Evolutionary conservation across 2,329 filamentous ascomycete species (phyloP), one percentile per base, ranked within the genome.

Genomic region (Ophiostoma sp.): DNA sequence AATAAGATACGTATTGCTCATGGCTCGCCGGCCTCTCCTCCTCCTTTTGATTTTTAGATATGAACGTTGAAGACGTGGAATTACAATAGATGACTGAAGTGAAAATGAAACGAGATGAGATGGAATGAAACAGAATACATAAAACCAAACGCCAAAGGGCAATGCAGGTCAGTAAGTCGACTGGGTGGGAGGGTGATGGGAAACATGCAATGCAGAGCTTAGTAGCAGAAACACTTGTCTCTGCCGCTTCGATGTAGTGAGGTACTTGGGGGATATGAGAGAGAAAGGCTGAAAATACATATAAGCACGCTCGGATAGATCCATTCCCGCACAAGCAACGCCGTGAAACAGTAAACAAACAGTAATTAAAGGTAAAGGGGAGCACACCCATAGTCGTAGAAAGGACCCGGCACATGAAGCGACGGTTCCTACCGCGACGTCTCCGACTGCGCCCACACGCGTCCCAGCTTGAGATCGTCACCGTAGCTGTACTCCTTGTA

Each of bases 401-500:
- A 44, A 60, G 17, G n/a, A 13, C 66, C 31, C 10, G 35, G 64
- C 64, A 48, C 57, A 33, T 3, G 6, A 31, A 35, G 44, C 62
- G 39, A 57, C 35, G 60, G n/a, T 36, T 36, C 67, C 70, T 71
- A 71, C 33, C 67, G 70, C 66, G 67, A 36, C 41, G 39, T 60
- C 5, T 71, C 67, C n/a, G 69, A 36, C 41, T 41, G 67, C 17
- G 64, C 65, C 73, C 72, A 74, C 39, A 67, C 33, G 8, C 71
- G 73, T 31, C 65, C 68, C 33, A 73, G 15, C 11, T 68, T 64
- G 15, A 41, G 52, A 11, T 27, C 27, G 7, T 73, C 68, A 13
- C 39, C 39, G 39, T 71, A 65, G 31, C 48, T 69, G 1, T 44
- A 23, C 64, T 75, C 74, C 36, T 70, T 70, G 72, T 72, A 75